Conservation (phyloP, 2,329 filamentous ascomycete genomes). For the Fusarium piperis region DNA sequence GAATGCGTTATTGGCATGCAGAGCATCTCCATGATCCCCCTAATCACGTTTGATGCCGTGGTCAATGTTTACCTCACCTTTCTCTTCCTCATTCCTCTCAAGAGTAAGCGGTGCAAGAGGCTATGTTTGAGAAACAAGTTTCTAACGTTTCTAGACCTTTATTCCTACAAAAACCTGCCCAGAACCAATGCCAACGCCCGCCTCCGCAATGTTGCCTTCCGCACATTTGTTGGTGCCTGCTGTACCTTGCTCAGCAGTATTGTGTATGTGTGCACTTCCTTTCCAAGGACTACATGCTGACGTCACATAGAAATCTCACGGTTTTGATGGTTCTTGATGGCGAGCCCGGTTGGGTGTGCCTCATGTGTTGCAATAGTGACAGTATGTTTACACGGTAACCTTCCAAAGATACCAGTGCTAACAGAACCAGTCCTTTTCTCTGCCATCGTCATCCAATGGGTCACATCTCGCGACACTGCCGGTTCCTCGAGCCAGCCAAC, state of each 20-base stretch:
- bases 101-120: slow-evolving; percentile 51
- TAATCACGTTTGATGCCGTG: slow-evolving; percentile 68
- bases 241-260: slow-evolving; percentile 67
- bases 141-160: slow-evolving; percentile 54
- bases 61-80: slow-evolving; percentile 71
- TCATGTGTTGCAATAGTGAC: slow-evolving; percentile 73
- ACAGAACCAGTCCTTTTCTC: slow-evolving; percentile 64
- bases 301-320: slow-evolving; percentile 61
- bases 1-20: slow-evolving; percentile 71
- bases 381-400: slow-evolving; percentile 52
- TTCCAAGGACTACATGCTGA: slow-evolving; percentile 1
- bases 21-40: slow-evolving; percentile 65
- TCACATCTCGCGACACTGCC: slow-evolving; percentile 59
- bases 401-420: not conserved
- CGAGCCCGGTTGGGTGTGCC: slow-evolving; percentile 72
- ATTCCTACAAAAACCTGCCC: slow-evolving; percentile 61
- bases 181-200: slow-evolving; percentile 53
- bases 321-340: slow-evolving; percentile 67
- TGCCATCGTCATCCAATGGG: slow-evolving; percentile 70
- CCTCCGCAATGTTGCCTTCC: slow-evolving; percentile 62
- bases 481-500: slow-evolving; percentile 42
- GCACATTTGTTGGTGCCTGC: slow-evolving; percentile 68
- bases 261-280: slow-evolving; percentile 52
- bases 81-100: slow-evolving; percentile 70
- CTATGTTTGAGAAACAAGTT: no score